These are phyloP conservation scores for Aspergillus quadrilineatus DNA, from an alignment of 2,329 filamentous ascomycete genomes.

Conservation along the genomic window DNA sequence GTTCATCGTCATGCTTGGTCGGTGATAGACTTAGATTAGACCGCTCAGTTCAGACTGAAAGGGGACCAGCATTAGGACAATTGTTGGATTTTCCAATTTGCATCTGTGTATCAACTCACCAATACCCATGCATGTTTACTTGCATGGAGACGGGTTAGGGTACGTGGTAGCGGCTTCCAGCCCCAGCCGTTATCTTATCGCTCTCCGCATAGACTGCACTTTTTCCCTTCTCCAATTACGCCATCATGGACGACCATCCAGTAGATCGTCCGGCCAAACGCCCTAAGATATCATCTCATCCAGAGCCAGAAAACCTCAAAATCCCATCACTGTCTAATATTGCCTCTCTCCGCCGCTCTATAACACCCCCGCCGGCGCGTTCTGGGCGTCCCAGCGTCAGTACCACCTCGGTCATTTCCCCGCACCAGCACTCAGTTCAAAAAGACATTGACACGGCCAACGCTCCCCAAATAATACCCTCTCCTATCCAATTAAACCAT, in stretches of 20 bases:
- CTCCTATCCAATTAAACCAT: conserved; percentile 70
- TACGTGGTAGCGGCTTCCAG: not conserved
- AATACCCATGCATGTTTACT: not conserved
- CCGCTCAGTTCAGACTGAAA: not conserved
- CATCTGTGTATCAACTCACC: not conserved
- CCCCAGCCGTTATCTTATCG: conserved; percentile 1
- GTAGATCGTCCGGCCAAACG: conserved; percentile 16
- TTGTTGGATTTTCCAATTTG: not conserved
- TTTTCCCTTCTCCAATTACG: conserved; percentile 3
- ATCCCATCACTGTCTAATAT: conserved; percentile 9
- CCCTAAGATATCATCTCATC: conserved; percentile 9
- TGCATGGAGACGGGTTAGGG: not conserved
- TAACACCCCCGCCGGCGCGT: conserved; percentile 25
- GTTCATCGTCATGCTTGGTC: not conserved
- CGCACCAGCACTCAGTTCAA: not conserved
- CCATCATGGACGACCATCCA: conserved; percentile 6
- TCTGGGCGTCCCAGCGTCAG: conserved; percentile 3
- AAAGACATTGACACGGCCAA: not conserved
- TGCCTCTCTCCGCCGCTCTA: conserved; percentile 31
- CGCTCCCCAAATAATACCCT: conserved; percentile 42
- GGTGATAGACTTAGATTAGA: not conserved
- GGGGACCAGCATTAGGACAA: not conserved
- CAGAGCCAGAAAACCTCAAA: not conserved
- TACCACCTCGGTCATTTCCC: not conserved
- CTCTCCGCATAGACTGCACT: not conserved